phyloP scores from a whole-genome alignment of 2,329 filamentous ascomycete genomes.

The Gaeumannomyces sp. region DNA sequence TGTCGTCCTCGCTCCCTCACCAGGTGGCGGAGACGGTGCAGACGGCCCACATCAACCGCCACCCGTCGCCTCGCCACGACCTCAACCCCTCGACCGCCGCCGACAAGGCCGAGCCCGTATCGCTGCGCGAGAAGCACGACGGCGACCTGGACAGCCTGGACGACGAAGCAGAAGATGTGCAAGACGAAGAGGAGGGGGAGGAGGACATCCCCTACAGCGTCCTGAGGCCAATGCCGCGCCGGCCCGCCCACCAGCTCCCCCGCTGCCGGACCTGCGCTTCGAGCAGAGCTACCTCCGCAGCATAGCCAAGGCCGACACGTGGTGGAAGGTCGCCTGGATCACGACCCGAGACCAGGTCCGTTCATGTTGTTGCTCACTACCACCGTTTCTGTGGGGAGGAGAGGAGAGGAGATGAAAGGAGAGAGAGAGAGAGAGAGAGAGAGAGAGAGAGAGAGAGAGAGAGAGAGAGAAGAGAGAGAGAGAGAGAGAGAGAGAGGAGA shows the following conservation, averaged over 20 bases:
- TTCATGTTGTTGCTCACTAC: neutral
- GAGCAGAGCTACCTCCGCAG: conserved; percentile 97
- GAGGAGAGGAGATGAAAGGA: neutral
- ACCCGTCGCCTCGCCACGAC: conserved; percentile 69
- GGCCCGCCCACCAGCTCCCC: conserved; percentile 36
- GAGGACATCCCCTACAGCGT: conserved; percentile 66
- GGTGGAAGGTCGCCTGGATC: conserved; percentile 75
- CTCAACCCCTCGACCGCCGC: conserved; percentile 73
- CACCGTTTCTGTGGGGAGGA: neutral
- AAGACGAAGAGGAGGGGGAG: conserved; percentile 53
- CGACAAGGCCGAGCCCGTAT: conserved; percentile 57
- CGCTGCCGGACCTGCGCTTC: conserved; percentile 85
- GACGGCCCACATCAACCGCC: conserved; percentile 66
- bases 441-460: too few relatives aligned
- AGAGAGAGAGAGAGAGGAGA: too few relatives aligned
- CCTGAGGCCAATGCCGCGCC: conserved; percentile 49
- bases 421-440: neutral
- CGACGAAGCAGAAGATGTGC: conserved; percentile 34
- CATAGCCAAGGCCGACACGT: conserved; percentile 71
- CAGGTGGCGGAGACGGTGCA: conserved; percentile 77
- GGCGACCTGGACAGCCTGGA: conserved; percentile 32
- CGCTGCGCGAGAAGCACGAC: conserved; percentile 30
- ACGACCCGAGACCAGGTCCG: conserved; percentile 81
- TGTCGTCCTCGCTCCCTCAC: conserved; percentile 51
- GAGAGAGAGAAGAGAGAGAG: too few relatives aligned